Evolutionary conservation across 2,329 filamentous ascomycete species (phyloP), one percentile per base, ranked within the genome.

Genomic region (Colletotrichum falcatum): DNA sequence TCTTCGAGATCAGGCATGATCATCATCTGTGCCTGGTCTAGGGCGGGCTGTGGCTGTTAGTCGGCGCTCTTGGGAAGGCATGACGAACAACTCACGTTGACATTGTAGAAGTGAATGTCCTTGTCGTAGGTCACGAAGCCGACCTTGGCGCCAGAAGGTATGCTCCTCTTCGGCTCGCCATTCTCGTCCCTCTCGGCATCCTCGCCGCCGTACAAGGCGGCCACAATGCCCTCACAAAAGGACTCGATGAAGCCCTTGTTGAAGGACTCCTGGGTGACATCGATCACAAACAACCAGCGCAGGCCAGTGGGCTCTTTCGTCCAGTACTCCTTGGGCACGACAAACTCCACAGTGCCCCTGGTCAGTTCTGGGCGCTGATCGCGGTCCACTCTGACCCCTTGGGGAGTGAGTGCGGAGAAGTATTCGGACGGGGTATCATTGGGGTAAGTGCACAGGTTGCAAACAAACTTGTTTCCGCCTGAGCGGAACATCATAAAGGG

Each of bases 241-340:
- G 93, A 92, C 82, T 96, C 92, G 33, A 98, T 81, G 78, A 97
- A 97, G 0, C 95, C 95, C 78, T 94, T 94, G 78, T 95, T 97
- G 73, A 93, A 92, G 1, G 95, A 90, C 81, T 98, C 95, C 75
- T 97, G 94, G 5, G 94, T 96, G 49, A 97, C 94, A 80, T 99
- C 96, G 67, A 99, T 93, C 73, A 98, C 81, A 80, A 99, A 99
- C 14, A 99, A 84, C 89, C 92, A 97, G 70, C 92, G 90, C 76
- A 98, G 80, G 30, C 94, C 94, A 18, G 96, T 93, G 0, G 96
- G 96, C 79, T 97, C 92, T 80, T 95, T 96, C 30, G 94, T 95
- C 94, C 95, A 99, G 83, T 99, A 99, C 82, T 99, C 96, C 83
- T 98, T 98, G 20, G 96, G 96, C 18, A 99, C 97, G 71, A 96